A percentile compares a stretch with the other conserved stretches of the same genome.
phyloP scores from a whole-genome alignment of 2,329 filamentous ascomycete genomes.

The Xylariaceae sp. region DNA sequence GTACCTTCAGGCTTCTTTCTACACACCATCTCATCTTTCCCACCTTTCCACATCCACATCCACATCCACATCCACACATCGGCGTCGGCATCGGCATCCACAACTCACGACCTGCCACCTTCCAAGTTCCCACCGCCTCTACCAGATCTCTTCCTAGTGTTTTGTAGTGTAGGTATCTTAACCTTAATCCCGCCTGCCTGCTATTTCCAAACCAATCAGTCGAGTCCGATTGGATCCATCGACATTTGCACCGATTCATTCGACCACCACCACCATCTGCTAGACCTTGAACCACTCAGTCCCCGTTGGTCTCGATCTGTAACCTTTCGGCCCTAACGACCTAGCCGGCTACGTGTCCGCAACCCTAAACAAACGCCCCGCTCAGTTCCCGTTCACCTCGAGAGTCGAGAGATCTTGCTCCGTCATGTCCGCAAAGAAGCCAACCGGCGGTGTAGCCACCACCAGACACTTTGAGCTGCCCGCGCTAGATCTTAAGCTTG shows the following conservation, averaged over 20 bases:
- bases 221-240: slow-evolving; percentile 12
- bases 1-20: too few species aligned
- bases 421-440: slow-evolving; percentile 22
- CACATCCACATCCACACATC: too few species aligned
- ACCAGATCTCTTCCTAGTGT: slow-evolving; percentile 5
- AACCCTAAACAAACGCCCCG: neutral
- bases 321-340: neutral
- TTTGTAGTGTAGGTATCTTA: slow-evolving; percentile 7
- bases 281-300: neutral
- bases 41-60: too few species aligned
- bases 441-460: slow-evolving; percentile 21
- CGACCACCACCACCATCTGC: slow-evolving; percentile 7
- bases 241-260: slow-evolving; percentile 17
- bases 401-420: slow-evolving; percentile 6
- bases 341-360: neutral
- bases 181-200: neutral
- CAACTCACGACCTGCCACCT: slow-evolving; percentile 1
- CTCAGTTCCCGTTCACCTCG: neutral
- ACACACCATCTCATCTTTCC: too few species aligned
- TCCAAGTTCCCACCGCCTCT: neutral
- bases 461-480: slow-evolving; percentile 50
- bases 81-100: too few species aligned
- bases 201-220: slow-evolving; percentile 13
- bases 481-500: slow-evolving; percentile 52
- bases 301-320: neutral